These are phyloP conservation scores for Carex kokanica DNA, from an alignment of 176 grass and related monocot species.

Conservation along the genomic window DNA sequence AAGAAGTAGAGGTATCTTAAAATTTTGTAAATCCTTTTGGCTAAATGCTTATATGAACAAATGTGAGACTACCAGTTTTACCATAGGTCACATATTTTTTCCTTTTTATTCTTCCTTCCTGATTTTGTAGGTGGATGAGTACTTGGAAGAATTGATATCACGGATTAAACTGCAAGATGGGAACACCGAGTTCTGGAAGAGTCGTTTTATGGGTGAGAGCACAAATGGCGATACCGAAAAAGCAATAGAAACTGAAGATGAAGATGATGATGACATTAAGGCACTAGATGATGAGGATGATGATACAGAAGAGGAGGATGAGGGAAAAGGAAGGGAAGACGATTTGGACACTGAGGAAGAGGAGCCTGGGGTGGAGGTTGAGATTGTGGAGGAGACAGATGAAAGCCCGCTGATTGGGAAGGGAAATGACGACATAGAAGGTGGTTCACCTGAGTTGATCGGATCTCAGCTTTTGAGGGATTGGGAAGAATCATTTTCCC, in stretches of 20 bases:
- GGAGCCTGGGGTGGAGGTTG: constrained; percentile 75
- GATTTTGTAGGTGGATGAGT: constrained; percentile 73
- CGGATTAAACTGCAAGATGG: constrained; percentile 90
- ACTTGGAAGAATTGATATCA: constrained; percentile 78
- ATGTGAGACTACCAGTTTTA: constrained; percentile 14
- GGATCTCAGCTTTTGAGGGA: constrained; percentile 82
- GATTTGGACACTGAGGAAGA: constrained; percentile 81
- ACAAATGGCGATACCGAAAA: constrained; percentile 51
- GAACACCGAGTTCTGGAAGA: constrained; percentile 92
- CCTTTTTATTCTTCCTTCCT: neutral
- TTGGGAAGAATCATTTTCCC: constrained; percentile 52
- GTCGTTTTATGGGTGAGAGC: constrained; percentile 87
- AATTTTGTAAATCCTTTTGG: constrained; percentile 8
- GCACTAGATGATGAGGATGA: constrained; percentile 70
- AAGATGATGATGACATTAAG: constrained; percentile 49
- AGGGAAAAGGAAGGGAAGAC: constrained; percentile 39
- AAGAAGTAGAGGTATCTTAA: constrained; percentile 67
- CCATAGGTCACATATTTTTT: constrained; percentile 19
- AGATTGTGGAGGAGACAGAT: constrained; percentile 57
- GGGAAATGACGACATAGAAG: constrained; percentile 56
- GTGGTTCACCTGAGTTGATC: constrained; percentile 74
- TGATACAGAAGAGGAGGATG: constrained; percentile 45
- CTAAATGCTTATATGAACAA: constrained; percentile 14
- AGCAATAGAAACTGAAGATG: constrained; percentile 44
- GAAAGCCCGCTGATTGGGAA: constrained; percentile 45